These are phyloP conservation scores for Fusarium napiforme DNA, from an alignment of 2,329 filamentous ascomycete species.

Conservation along the genomic window DNA sequence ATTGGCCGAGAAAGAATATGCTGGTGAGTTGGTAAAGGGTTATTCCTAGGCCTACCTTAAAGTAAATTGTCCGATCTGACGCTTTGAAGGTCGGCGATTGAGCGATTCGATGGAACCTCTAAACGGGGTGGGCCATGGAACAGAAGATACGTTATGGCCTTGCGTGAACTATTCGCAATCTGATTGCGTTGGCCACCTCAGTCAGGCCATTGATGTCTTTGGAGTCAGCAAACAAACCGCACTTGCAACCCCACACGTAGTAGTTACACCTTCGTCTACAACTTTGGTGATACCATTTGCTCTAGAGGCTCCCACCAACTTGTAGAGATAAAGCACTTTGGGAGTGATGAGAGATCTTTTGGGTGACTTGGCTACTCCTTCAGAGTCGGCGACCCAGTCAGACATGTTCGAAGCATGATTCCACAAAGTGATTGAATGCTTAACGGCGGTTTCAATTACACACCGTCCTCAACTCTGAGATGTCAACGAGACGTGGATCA, in stretches of 20 bases:
- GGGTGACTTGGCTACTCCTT: neutral
- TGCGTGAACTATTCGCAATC: neutral
- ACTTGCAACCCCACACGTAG: neutral
- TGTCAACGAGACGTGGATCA: accelerated
- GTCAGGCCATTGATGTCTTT: neutral
- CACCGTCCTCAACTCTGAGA: neutral
- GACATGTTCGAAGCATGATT: neutral
- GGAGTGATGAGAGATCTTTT: neutral
- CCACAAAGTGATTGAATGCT: neutral
- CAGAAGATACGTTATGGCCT: neutral
- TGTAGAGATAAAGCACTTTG: neutral
- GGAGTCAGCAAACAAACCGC: neutral
- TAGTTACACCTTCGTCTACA: neutral
- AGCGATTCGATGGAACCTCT: neutral
- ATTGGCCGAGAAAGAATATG: neutral
- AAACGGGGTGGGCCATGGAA: neutral
- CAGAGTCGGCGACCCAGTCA: neutral
- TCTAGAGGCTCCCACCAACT: neutral
- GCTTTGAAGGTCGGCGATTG: neutral
- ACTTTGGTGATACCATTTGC: neutral
- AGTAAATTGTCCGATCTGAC: neutral
- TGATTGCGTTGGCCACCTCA: neutral
- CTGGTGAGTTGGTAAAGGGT: neutral
- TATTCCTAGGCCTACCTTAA: neutral
- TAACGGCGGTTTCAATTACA: neutral